phyloP scores from a whole-genome alignment of 169 alveolate species.

The Eimeria necatrix region DNA sequence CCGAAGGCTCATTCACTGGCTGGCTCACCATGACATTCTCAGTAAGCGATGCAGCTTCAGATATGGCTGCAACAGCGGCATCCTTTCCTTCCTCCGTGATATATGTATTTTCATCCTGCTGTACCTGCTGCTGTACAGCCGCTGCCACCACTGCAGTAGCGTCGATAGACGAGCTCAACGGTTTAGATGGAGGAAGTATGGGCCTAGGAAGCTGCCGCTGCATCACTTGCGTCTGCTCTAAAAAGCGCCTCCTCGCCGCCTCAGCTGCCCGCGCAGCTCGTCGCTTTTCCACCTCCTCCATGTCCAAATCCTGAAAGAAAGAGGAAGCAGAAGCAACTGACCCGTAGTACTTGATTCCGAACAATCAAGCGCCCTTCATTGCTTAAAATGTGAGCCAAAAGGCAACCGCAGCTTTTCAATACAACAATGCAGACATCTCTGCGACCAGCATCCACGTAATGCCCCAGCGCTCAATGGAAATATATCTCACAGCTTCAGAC shows the following conservation, averaged over 20 bases:
- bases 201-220: constrained; percentile 73
- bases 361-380: no score
- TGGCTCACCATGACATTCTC: constrained; percentile 58
- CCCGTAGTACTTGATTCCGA: neutral
- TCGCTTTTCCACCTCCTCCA: constrained; percentile 74
- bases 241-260: constrained; percentile 57
- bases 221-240: constrained; percentile 74
- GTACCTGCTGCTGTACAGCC: constrained; percentile 72
- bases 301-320: constrained; percentile 52
- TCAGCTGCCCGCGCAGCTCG: constrained; percentile 74
- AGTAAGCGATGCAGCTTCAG: constrained; percentile 62
- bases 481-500: constrained; percentile 54
- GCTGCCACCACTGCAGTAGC: constrained; percentile 54
- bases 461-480: neutral
- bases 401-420: no score
- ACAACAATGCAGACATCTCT: no score
- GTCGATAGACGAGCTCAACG: constrained; percentile 38
- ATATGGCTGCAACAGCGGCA: constrained; percentile 64
- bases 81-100: constrained; percentile 63
- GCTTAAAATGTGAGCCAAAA: no score
- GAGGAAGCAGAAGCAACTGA: neutral
- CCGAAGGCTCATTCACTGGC: no score
- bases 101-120: constrained; percentile 48
- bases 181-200: constrained; percentile 55
- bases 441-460: no score